Evolutionary conservation across 108 stramenopile genomes (phyloP).

Genomic region (Seminavis robusta): DNA sequence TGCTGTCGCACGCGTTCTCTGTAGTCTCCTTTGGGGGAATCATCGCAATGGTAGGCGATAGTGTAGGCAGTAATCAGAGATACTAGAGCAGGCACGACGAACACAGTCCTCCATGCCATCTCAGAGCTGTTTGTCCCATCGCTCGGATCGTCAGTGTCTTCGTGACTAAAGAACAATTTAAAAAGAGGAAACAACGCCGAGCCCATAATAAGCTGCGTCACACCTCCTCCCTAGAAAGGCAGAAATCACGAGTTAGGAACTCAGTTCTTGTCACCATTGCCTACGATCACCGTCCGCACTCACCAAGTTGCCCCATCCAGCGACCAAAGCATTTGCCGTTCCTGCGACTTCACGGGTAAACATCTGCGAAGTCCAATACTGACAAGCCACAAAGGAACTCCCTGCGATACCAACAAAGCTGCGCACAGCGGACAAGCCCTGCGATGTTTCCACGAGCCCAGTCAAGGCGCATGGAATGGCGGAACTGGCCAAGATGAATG

Average conservation of each 20-base stretch:
- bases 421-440: background rate
- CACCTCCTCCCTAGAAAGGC: conserved; percentile 50
- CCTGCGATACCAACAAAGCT: conserved; percentile 4
- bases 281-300: background rate
- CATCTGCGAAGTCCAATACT: conserved; percentile 50
- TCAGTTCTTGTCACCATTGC: background rate
- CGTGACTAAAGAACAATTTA: conserved; percentile 4
- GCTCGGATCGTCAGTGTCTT: no score
- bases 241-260: background rate
- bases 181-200: conserved; percentile 24
- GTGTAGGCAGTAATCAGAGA: conserved; percentile 9
- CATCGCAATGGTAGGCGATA: conserved; percentile 29
- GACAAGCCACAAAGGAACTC: conserved; percentile 29
- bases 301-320: conserved; percentile 70
- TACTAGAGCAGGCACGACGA: conserved; percentile 38
- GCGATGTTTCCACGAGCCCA: background rate
- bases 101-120: conserved; percentile 53
- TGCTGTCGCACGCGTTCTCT: conserved; percentile 29
- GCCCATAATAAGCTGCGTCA: conserved; percentile 38
- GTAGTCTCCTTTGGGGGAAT: conserved; percentile 53
- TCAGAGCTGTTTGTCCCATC: conserved; percentile 28
- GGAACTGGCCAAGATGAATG: conserved; percentile 21
- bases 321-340: conserved; percentile 45
- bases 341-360: conserved; percentile 42
- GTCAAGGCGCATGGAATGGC: conserved; percentile 49